phyloP scores from a whole-genome alignment of 225 moss, liverwort and hornwort species.

The Pseudoscleropodium purum region DNA sequence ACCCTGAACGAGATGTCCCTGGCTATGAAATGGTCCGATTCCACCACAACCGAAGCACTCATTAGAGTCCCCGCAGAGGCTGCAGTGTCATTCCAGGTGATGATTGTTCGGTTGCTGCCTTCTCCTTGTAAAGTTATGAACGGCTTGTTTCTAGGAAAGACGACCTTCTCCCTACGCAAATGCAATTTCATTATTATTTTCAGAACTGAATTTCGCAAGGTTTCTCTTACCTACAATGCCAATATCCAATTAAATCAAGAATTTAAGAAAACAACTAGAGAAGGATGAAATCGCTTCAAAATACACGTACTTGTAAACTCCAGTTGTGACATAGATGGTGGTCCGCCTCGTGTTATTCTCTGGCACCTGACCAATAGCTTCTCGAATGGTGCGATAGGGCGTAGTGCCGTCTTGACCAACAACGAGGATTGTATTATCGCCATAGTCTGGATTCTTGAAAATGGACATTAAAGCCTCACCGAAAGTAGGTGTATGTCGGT shows the following conservation, averaged over 20 bases:
- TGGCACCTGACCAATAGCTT: slow-evolving; percentile 39
- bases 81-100: slow-evolving; percentile 38
- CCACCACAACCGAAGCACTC: slow-evolving; percentile 44
- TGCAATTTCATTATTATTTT: neutral
- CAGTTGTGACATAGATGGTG: slow-evolving; percentile 28
- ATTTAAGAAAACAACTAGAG: neutral
- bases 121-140: slow-evolving; percentile 50
- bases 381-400: slow-evolving; percentile 22
- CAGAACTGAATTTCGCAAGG: neutral
- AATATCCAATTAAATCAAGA: neutral
- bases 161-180: slow-evolving; percentile 40
- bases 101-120: slow-evolving; percentile 32
- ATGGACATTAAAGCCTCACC: neutral
- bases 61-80: slow-evolving; percentile 38
- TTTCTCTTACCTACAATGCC: neutral
- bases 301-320: slow-evolving; percentile 34
- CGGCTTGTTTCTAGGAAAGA: slow-evolving; percentile 19
- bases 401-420: slow-evolving; percentile 17
- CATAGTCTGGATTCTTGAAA: slow-evolving; percentile 1
- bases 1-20: slow-evolving; percentile 51
- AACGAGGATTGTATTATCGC: slow-evolving; percentile 4
- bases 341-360: slow-evolving; percentile 11
- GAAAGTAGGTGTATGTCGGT: neutral
- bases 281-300: neutral
- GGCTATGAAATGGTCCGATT: slow-evolving; percentile 52